Conservation (phyloP, 805 yeast species). For the Saccharomycopsis sp. region DNA sequence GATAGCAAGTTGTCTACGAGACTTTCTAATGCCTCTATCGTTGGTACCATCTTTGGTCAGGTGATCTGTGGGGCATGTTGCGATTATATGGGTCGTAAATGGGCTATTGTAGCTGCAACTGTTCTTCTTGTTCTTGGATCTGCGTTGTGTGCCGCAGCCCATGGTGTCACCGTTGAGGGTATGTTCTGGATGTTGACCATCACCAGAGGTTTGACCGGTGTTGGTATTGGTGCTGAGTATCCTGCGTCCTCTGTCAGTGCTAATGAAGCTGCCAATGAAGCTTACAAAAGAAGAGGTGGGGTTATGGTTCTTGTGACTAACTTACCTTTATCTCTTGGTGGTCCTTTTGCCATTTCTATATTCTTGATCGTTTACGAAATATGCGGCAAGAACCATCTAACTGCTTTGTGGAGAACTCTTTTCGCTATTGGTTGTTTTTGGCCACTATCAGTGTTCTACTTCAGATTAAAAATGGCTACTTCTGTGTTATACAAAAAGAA, state of each 20-base stretch:
- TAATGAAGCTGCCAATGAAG: constrained; percentile 67
- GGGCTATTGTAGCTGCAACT: constrained; percentile 64
- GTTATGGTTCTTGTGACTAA: constrained; percentile 62
- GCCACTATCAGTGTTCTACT: constrained; percentile 69
- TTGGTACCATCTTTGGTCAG: constrained; percentile 69
- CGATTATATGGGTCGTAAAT: constrained; percentile 62
- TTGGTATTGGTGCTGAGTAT: constrained; percentile 76
- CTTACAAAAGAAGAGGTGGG: constrained; percentile 56
- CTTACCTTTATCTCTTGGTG: constrained; percentile 68
- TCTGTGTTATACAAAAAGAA: constrained; percentile 56
- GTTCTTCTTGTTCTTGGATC: constrained; percentile 57
- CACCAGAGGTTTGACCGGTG: constrained; percentile 69
- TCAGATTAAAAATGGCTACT: constrained; percentile 64
- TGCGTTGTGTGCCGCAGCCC: constrained; percentile 61
- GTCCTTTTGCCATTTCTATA: constrained; percentile 65
- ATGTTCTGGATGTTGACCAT: constrained; percentile 75
- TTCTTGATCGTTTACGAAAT: constrained; percentile 64
- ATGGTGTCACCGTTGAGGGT: constrained; percentile 50
- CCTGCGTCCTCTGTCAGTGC: constrained; percentile 65
- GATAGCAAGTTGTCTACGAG: constrained; percentile 44
- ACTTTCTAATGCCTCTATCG: constrained; percentile 62
- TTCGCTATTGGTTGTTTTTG: constrained; percentile 58
- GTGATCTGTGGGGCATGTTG: constrained; percentile 57
- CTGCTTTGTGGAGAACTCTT: constrained; percentile 63
- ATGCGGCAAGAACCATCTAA: constrained; percentile 39